phyloP scores from a whole-genome alignment of 2,329 filamentous ascomycete species.

The Ophiostoma sp. region DNA sequence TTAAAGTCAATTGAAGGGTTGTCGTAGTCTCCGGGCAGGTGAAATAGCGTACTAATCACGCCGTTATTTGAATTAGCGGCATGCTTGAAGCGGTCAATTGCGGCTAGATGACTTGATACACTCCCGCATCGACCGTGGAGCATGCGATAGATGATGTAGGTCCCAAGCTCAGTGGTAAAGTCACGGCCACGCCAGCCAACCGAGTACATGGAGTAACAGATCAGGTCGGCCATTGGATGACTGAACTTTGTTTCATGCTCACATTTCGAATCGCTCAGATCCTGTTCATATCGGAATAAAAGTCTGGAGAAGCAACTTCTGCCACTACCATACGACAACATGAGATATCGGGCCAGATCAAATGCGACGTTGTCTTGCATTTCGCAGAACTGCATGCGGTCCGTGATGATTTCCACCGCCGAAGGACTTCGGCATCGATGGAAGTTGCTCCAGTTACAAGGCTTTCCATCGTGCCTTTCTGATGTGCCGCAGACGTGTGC shows the following conservation, averaged over 20 bases:
- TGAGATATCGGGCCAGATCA: not conserved
- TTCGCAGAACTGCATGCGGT: not conserved
- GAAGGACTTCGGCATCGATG: not conserved
- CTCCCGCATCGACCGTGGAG: not conserved
- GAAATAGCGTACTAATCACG: not conserved
- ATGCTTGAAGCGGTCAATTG: not conserved
- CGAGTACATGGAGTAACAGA: not conserved
- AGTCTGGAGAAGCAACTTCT: not conserved
- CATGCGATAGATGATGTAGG: not conserved
- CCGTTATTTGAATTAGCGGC: not conserved
- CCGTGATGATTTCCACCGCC: not conserved
- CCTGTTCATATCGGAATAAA: not conserved
- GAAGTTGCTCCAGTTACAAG: not conserved
- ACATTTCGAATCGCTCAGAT: not conserved
- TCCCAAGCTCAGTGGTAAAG: not conserved
- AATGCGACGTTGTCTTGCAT: not conserved
- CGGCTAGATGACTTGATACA: not conserved
- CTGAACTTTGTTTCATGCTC: not conserved
- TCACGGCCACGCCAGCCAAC: not conserved
- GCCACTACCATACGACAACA: not conserved
- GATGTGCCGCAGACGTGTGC: not conserved
- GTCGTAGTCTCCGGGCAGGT: not conserved
- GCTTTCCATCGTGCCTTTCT: not conserved
- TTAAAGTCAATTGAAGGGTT: not conserved
- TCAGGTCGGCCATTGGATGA: not conserved